These are phyloP conservation scores for Corrigiola litoralis DNA, from an alignment of 179 eudicot species.

Conservation along the genomic window DNA sequence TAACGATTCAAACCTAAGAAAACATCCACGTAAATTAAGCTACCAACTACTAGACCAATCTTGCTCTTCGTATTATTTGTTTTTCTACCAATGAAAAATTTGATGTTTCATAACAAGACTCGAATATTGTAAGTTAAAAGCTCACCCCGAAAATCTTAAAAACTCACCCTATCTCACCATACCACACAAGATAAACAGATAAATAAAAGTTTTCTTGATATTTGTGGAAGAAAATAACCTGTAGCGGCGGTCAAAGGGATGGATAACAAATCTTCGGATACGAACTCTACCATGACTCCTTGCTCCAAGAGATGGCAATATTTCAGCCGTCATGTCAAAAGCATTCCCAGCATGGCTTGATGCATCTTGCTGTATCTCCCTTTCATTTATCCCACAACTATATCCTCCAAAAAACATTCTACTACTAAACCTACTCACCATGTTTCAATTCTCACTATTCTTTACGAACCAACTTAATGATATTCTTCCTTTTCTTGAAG, in stretches of 20 bases:
- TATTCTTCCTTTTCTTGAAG: neutral
- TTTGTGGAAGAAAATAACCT: constrained; percentile 30
- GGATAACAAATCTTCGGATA: constrained; percentile 47
- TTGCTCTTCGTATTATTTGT: too few relatives aligned
- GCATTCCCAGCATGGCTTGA: constrained; percentile 33
- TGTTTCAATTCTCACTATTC: neutral
- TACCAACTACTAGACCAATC: too few relatives aligned
- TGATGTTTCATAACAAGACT: too few relatives aligned
- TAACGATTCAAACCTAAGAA: too few relatives aligned
- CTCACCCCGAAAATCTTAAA: too few relatives aligned
- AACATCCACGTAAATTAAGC: too few relatives aligned
- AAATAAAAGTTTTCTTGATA: neutral
- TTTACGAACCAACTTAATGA: neutral
- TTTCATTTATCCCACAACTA: constrained; percentile 1
- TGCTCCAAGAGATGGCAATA: constrained; percentile 85
- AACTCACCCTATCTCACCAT: too few relatives aligned
- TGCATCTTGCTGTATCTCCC: constrained; percentile 15
- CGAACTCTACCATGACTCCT: constrained; percentile 60
- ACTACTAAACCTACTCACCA: constrained; percentile 16
- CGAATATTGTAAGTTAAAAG: too few relatives aligned
- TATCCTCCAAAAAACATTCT: constrained; percentile 13
- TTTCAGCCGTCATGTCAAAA: constrained; percentile 65
- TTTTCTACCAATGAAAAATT: too few relatives aligned
- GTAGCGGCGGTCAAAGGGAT: constrained; percentile 77
- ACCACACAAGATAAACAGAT: too few relatives aligned